Evolutionary conservation across 768 basidiomycete species (phyloP), one percentile per base, ranked within the genome.

Genomic region (Trametes villosa): DNA sequence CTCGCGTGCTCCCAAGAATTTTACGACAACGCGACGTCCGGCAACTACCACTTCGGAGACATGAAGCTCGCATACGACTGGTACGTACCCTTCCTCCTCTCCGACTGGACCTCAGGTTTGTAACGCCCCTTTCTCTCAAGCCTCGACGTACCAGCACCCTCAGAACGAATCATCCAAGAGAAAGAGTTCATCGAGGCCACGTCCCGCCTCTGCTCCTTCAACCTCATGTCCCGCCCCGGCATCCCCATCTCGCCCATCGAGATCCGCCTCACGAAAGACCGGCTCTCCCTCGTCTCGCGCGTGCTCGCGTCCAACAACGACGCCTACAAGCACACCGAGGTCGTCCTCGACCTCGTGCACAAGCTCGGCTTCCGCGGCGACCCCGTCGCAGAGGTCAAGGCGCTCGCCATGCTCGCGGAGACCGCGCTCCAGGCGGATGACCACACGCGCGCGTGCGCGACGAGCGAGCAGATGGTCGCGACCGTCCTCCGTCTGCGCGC

Each of bases 1-100:
- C 76, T 99, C 20, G 72, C 85, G 1, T 86, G 86, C 42, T 94
- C 92, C 3, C 83, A 86, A 47, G 97, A 98, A 76, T 86, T 97
- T 62, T 99, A 98, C 73, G 94, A 98, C 71, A 98, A 98, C 67
- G 91, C 97, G 2, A 87, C 82, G 63, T 90, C 87, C 0, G 97
- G 94, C 6, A 99, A 98, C 68, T 89, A 94, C 71, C 92, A 93
- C 66, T 81, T 84, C 36, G 96, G 96, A 4, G 94, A 96, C 52
- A 98, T 99, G 96, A 96, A 94, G 72, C 79, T 94, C 49, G 97
- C 97, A 1, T 96, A 96, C 73, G 93, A 96, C 58, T 98, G 97
- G 96, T 97, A 72, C 62, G 68, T 64, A 12, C 26, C 58, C 15
- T 60, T 29, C 24, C 46, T 49, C 8, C 48, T 55, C 27, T 52